Conservation (phyloP, 1,284 basidiomycete species). For the Microbotryum intermedium region DNA sequence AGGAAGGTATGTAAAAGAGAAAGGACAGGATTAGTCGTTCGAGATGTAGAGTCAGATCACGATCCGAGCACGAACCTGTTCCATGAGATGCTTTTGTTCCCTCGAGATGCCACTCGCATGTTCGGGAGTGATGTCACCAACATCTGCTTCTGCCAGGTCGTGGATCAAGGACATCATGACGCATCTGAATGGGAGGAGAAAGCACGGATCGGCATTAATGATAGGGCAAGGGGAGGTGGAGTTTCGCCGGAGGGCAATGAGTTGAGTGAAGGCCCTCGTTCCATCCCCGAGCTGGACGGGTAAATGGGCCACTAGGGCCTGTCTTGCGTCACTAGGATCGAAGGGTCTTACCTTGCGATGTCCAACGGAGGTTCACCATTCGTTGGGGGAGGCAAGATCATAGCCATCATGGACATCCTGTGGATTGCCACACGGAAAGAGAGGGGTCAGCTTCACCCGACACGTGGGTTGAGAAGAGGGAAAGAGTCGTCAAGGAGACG, state of each 20-base stretch:
- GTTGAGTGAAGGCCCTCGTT: too few relatives aligned
- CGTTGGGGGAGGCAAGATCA: slow-evolving; percentile 48
- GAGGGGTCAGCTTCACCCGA: too few relatives aligned
- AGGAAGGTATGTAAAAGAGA: background rate
- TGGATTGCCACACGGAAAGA: background rate
- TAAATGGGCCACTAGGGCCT: background rate
- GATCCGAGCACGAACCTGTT: slow-evolving; percentile 48
- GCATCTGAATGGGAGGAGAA: slow-evolving; percentile 49
- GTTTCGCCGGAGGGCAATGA: slow-evolving; percentile 38
- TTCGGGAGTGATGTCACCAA: slow-evolving; percentile 86
- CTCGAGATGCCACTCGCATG: slow-evolving; percentile 65
- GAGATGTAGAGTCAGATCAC: background rate
- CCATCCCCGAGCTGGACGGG: background rate
- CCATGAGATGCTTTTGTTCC: slow-evolving; percentile 66
- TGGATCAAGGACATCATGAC: slow-evolving; percentile 85
- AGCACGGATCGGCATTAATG: background rate
- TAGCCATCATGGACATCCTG: slow-evolving; percentile 78
- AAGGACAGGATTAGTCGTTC: background rate
- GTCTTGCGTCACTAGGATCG: too few relatives aligned
- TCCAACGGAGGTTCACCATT: slow-evolving; percentile 56
- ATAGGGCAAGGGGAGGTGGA: slow-evolving; percentile 22
- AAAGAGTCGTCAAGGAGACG: background rate
- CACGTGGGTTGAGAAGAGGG: too few relatives aligned
- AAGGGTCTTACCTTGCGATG: slow-evolving; percentile 51
- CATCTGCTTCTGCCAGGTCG: slow-evolving; percentile 92